These are phyloP conservation scores for Chiua sp. DNA, from an alignment of 1,284 basidiomycete genomes.

Conservation along the genomic window DNA sequence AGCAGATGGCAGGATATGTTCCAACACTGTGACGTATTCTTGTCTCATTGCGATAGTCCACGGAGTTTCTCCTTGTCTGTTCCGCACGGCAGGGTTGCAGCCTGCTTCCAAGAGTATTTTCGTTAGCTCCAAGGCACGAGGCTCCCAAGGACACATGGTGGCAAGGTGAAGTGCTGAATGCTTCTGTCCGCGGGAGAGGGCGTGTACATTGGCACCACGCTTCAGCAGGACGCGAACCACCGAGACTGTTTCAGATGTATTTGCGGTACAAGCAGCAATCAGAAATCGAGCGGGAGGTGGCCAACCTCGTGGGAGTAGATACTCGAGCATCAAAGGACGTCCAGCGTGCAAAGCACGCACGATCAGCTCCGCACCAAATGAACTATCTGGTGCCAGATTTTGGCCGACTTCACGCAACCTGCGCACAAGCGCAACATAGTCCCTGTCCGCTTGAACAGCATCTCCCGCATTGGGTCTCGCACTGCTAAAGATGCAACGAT, in stretches of 20 bases:
- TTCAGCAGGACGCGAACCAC: not conserved
- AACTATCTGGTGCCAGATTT: not conserved
- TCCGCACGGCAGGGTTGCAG: not conserved
- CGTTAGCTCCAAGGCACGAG: not conserved
- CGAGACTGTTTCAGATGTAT: not conserved
- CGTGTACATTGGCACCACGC: not conserved
- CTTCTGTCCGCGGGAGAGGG: not conserved
- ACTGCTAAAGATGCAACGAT: not conserved
- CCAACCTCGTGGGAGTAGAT: not conserved
- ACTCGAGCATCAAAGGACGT: not conserved
- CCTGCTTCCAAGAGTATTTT: not conserved
- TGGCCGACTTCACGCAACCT: not conserved
- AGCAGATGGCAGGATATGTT: not conserved
- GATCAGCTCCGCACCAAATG: not conserved
- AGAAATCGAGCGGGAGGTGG: not conserved
- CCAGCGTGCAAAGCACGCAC: not conserved
- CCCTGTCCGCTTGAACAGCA: not conserved
- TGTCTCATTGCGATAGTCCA: not conserved
- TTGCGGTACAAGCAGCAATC: not conserved
- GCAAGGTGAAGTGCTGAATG: not conserved
- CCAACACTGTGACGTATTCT: not conserved
- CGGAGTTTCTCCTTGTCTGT: not conserved
- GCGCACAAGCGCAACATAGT: not conserved
- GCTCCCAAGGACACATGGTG: not conserved
- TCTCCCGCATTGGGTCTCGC: not conserved